phyloP scores from a whole-genome alignment of 2,329 filamentous ascomycete genomes.

The Penicillium psychrosexuale region DNA sequence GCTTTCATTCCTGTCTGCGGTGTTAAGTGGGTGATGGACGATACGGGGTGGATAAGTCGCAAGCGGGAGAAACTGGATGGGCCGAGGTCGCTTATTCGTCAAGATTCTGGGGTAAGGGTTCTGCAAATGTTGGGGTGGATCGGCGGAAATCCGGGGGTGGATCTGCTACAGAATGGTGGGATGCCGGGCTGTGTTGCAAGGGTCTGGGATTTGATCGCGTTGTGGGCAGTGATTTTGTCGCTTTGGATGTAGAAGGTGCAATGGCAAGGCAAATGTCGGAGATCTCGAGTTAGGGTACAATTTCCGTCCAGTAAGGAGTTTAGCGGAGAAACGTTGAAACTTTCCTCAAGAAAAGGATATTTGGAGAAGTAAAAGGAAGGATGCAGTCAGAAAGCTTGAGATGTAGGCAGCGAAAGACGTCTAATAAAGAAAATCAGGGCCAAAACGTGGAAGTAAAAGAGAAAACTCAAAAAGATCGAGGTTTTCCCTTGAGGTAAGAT shows the following conservation, averaged over 20 bases:
- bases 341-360: neutral
- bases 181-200: neutral
- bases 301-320: neutral
- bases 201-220: neutral
- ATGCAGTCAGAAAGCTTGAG: neutral
- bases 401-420: neutral
- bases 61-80: neutral
- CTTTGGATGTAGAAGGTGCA: conserved; percentile 1
- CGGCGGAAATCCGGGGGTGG: neutral
- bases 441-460: neutral
- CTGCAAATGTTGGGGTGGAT: neutral
- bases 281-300: neutral
- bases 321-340: neutral
- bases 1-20: conserved; percentile 3
- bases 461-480: neutral
- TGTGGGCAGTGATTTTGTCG: neutral
- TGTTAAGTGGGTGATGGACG: neutral
- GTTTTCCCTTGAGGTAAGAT: neutral
- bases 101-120: neutral
- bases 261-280: neutral
- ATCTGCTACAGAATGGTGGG: neutral
- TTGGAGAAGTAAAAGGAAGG: neutral
- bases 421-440: neutral
- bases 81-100: neutral
- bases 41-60: neutral